A percentile compares a stretch with the other conserved stretches of the same genome.
Evolutionary conservation across 202 grass and related monocot genomes (phyloP).

Genomic region (Setaria viridis): DNA sequence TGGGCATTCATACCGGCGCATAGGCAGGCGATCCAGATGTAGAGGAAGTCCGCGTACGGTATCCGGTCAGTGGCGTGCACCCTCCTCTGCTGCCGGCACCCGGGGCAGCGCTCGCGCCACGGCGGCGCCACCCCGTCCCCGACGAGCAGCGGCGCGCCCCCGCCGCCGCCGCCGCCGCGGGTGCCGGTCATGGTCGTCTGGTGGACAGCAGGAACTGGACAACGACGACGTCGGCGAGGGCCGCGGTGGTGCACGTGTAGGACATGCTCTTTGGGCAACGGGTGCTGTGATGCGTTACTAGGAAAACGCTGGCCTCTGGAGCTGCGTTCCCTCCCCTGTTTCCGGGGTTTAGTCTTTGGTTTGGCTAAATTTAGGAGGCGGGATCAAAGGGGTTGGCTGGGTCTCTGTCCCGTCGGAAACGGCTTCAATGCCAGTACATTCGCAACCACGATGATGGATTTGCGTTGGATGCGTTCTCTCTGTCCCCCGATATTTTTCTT

Average conservation of each 20-base stretch:
- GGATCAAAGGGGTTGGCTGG: slow-evolving; percentile 1
- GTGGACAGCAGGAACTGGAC: neutral
- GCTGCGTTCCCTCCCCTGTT: neutral
- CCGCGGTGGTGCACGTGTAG: neutral
- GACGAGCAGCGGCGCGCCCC: slow-evolving; percentile 38
- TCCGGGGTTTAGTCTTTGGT: slow-evolving; percentile 1
- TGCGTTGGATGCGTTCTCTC: no score
- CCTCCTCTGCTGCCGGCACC: slow-evolving; percentile 61
- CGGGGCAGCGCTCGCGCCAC: slow-evolving; percentile 54
- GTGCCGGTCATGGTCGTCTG: neutral
- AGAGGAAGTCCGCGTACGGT: slow-evolving; percentile 67
- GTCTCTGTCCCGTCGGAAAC: slow-evolving; percentile 12
- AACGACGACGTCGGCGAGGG: neutral
- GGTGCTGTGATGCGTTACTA: neutral
- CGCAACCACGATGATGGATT: no score
- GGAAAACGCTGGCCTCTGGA: neutral
- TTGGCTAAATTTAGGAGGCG: slow-evolving; percentile 46
- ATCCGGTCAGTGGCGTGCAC: slow-evolving; percentile 37
- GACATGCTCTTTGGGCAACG: slow-evolving; percentile 15
- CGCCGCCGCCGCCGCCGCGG: no score
- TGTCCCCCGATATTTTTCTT: no score
- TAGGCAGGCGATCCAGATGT: slow-evolving; percentile 61
- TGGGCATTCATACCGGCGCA: slow-evolving; percentile 47
- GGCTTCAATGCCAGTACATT: neutral
- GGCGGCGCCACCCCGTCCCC: neutral